Base-by-base conservation (phyloP, 2,329 filamentous ascomycete genomes). In the Nannizziopsis arthrosporioides region DNA sequence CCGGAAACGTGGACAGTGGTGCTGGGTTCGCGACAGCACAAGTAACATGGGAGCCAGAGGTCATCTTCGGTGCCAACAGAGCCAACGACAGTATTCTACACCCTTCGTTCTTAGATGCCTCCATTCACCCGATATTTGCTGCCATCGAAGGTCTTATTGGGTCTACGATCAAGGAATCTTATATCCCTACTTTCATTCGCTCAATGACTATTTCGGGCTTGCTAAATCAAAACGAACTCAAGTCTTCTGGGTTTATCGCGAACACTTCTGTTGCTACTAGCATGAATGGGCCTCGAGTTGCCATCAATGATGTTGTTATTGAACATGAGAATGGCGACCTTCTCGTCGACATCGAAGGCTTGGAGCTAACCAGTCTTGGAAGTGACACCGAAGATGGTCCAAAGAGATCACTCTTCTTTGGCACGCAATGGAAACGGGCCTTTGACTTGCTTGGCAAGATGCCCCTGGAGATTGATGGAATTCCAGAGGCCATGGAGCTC, bases 41-140 rank as follows among this genome's bases (percentile, higher is more conserved):
- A 14, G 48, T 57, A 11, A 52, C 50, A 7, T 57, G 53, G 43
- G 37, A 48, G 6, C 52, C 51, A 6, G 44, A 47, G 19, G 43
- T 47, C 3, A 44, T 52, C 27, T 38, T 47, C 9, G 34, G 31
- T 8, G 37, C 39, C 14, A 19, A 34, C 6, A 47, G 42, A 10
- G 8, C 14, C 14, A 51, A 54, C 35, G 34, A 45, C 3, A 53
- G 49, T 40, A 51, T 57, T 19, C 38, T 57, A 5, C 55, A 57
- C 44, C 55, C 55, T 4, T 53, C 55, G 10, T 48, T 57, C 38
- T 34, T 57, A n/a, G 55, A 57, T 40, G 47, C 55, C 19, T 53
- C 54, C 6, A 51, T 56, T 27, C 55, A 57, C 46, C 53, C 51
- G 15, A 51, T 57, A 19, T 57, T 57, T 40, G 53, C 53, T 9